These are phyloP conservation scores for Malassezia yamatoensis DNA, from an alignment of 1,284 basidiomycete genomes.

Conservation along the genomic window DNA sequence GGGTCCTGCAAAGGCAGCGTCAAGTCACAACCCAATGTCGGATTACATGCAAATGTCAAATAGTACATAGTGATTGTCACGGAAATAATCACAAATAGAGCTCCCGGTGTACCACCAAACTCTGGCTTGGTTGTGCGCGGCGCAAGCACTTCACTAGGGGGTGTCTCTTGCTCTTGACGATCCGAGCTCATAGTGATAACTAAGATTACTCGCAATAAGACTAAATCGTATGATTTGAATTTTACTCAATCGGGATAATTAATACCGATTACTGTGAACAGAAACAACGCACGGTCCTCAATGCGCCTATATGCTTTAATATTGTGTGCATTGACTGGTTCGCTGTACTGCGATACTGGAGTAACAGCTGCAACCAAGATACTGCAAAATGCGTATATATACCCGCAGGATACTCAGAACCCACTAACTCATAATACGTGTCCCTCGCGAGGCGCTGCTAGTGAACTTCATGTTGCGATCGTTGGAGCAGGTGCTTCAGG, in stretches of 20 bases:
- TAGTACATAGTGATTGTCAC: slow-evolving; percentile 68
- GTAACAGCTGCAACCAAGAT: too few relatives aligned
- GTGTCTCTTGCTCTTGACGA: neutral
- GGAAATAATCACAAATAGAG: slow-evolving; percentile 61
- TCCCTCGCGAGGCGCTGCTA: too few relatives aligned
- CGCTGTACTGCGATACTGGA: too few relatives aligned
- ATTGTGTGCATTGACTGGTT: too few relatives aligned
- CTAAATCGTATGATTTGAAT: neutral
- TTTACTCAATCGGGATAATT: neutral
- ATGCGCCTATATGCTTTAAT: neutral
- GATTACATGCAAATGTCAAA: slow-evolving; percentile 76
- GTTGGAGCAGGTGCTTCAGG: slow-evolving; percentile 84
- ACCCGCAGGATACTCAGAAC: too few relatives aligned
- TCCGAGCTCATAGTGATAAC: neutral
- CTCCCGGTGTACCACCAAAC: slow-evolving; percentile 75
- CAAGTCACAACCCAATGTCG: slow-evolving; percentile 49
- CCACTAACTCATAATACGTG: too few relatives aligned
- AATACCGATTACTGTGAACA: neutral
- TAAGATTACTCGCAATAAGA: neutral
- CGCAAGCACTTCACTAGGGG: slow-evolving; percentile 43
- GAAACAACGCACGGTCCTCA: neutral
- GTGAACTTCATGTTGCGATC: slow-evolving; percentile 56
- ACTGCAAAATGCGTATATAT: too few relatives aligned
- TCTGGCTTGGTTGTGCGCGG: slow-evolving; percentile 59
- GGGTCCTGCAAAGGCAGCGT: slow-evolving; percentile 26